Percentiles rank a stretch among this genome's conserved stretches.
These are phyloP conservation scores for Rhododendron mucronatum DNA, from an alignment of 148 eudicot species.

Conservation along the genomic window DNA sequence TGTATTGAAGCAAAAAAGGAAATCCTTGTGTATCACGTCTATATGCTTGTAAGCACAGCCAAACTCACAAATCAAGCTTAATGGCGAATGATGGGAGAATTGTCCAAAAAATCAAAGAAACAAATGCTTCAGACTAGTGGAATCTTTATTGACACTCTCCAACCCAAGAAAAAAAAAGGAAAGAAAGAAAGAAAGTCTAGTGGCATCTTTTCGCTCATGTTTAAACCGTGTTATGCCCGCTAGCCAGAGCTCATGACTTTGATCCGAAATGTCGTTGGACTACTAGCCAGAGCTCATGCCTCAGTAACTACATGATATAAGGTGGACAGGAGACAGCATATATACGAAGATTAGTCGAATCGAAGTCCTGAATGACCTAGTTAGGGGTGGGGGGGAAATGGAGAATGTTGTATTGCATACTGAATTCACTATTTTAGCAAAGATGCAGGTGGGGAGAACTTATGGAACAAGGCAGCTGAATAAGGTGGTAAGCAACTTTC, in stretches of 20 bases:
- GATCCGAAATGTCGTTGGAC: neutral
- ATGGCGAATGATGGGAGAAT: neutral
- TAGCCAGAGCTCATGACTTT: neutral
- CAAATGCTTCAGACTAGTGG: neutral
- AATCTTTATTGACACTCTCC: neutral
- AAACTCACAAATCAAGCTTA: neutral
- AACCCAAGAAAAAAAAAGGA: too few relatives aligned
- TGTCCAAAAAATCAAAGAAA: neutral
- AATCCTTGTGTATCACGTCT: neutral
- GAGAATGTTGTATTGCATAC: neutral
- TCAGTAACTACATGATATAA: neutral
- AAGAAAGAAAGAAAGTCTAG: too few relatives aligned
- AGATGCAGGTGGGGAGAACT: neutral
- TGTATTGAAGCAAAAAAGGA: neutral
- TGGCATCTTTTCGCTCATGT: neutral
- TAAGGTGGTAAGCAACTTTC: neutral
- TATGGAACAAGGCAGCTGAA: constrained; percentile 5
- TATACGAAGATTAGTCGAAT: neutral
- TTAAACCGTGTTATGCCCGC: neutral
- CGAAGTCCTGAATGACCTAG: neutral
- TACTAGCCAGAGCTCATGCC: neutral
- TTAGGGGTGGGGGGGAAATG: neutral
- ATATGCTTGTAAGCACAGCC: neutral
- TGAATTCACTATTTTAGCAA: neutral
- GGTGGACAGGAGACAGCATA: neutral